Evolutionary conservation across 1,284 basidiomycete genomes (phyloP).

Genomic region (Cryptococcus deneoformans): DNA sequence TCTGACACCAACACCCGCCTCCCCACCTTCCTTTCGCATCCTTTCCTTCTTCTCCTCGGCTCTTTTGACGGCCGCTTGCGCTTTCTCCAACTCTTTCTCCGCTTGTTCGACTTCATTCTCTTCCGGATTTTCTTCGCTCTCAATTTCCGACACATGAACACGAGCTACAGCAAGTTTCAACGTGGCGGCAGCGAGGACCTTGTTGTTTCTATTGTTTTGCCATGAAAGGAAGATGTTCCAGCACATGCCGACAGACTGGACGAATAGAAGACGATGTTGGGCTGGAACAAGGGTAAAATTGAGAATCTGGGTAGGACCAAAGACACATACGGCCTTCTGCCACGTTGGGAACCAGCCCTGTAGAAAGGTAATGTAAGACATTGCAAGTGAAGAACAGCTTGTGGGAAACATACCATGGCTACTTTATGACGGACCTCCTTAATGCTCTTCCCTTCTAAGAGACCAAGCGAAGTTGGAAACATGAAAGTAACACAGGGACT

Average conservation of each 20-base stretch:
- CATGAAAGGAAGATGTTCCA: slow-evolving; percentile 58
- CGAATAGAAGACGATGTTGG: slow-evolving; percentile 72
- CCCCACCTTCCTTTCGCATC: slow-evolving; percentile 30
- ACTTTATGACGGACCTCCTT: slow-evolving; percentile 41
- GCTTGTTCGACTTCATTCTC: slow-evolving; percentile 6
- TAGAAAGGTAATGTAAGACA: not conserved
- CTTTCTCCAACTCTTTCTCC: slow-evolving; percentile 15
- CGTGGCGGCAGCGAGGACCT: slow-evolving; percentile 18
- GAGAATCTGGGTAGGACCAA: slow-evolving; percentile 73
- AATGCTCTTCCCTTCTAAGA: slow-evolving; percentile 42
- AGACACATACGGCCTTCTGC: slow-evolving; percentile 55
- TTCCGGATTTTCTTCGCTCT: not conserved
- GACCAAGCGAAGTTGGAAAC: slow-evolving; percentile 41
- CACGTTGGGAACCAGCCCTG: slow-evolving; percentile 38
- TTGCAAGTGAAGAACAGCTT: not conserved
- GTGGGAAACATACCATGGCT: slow-evolving; percentile 22
- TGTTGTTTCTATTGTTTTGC: slow-evolving; percentile 43
- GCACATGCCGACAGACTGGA: slow-evolving; percentile 75
- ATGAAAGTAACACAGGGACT: slow-evolving; percentile 40
- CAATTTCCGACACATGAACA: slow-evolving; percentile 13
- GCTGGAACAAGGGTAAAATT: slow-evolving; percentile 77
- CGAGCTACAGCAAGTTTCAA: slow-evolving; percentile 19
- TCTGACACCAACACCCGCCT: slow-evolving; percentile 32
- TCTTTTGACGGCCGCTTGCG: slow-evolving; percentile 18
- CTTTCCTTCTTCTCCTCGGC: slow-evolving; percentile 20